phyloP scores from a whole-genome alignment of 2,329 filamentous ascomycete species.

The Clonostachys rhizophaga region DNA sequence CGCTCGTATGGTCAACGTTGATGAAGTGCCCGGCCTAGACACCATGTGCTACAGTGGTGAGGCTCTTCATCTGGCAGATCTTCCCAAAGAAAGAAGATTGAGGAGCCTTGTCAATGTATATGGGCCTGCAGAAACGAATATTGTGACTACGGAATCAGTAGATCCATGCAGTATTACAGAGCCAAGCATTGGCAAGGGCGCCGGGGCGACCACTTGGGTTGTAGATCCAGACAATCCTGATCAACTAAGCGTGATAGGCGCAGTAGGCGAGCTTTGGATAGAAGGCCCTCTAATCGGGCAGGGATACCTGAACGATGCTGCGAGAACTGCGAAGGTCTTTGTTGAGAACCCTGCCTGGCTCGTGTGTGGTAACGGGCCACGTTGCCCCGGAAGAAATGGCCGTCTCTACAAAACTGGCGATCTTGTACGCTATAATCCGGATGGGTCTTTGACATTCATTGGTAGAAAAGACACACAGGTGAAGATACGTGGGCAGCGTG shows the following conservation, averaged over 20 bases:
- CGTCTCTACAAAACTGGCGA: conserved; percentile 40
- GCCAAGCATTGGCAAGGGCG: conserved; percentile 1
- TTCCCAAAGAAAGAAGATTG: conserved; percentile 8
- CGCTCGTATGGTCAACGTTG: background rate
- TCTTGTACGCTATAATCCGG: conserved; percentile 33
- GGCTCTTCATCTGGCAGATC: conserved; percentile 22
- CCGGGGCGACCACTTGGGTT: conserved; percentile 12
- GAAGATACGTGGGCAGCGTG: conserved; percentile 46
- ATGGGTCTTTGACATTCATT: conserved; percentile 1
- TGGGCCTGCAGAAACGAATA: background rate
- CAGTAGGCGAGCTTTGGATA: conserved; percentile 26
- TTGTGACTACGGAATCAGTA: background rate
- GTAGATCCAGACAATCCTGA: conserved; percentile 15
- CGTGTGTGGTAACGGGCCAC: conserved; percentile 13
- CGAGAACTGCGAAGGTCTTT: conserved; percentile 45
- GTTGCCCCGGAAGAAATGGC: background rate
- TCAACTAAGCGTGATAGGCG: conserved; percentile 18
- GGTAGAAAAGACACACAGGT: conserved; percentile 57
- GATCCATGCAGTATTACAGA: background rate
- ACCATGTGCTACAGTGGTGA: conserved; percentile 11
- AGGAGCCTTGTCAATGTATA: conserved; percentile 31
- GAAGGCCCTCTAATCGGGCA: conserved; percentile 18
- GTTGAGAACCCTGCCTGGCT: conserved; percentile 18
- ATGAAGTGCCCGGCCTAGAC: conserved; percentile 5
- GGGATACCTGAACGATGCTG: conserved; percentile 46